A percentile compares a stretch with the other conserved stretches of the same genome.
These are phyloP conservation scores for Cercospora zeina DNA, from an alignment of 2,329 filamentous ascomycete species.

Conservation along the genomic window DNA sequence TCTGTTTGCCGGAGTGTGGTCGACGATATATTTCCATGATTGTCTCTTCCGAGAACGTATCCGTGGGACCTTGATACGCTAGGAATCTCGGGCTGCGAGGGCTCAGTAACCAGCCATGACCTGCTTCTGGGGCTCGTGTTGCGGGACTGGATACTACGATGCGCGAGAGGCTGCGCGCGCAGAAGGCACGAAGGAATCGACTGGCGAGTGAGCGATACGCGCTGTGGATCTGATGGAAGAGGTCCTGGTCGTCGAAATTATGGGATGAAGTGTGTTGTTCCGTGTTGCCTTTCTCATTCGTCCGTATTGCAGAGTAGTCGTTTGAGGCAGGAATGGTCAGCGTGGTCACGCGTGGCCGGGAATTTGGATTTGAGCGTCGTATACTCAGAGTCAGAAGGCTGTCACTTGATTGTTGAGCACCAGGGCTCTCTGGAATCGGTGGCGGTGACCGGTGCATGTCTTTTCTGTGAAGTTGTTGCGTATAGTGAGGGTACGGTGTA, in stretches of 20 bases:
- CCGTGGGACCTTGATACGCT: constrained; percentile 36
- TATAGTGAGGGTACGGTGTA: constrained; percentile 39
- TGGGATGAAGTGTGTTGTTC: constrained; percentile 5
- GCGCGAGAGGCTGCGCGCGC: constrained; percentile 37
- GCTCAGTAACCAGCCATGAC: constrained; percentile 36
- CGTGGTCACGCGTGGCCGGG: constrained; percentile 29
- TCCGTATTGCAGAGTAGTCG: constrained; percentile 31
- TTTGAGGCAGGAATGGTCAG: constrained; percentile 38
- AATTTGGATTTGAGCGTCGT: constrained; percentile 33
- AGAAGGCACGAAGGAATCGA: constrained; percentile 33
- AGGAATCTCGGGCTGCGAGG: constrained; percentile 37
- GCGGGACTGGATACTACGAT: constrained; percentile 36
- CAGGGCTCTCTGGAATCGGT: constrained; percentile 17
- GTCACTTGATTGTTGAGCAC: constrained; percentile 25
- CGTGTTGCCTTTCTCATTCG: constrained; percentile 26
- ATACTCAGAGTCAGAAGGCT: constrained; percentile 39
- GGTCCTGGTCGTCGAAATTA: constrained; percentile 40
- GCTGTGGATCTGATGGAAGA: constrained; percentile 37
- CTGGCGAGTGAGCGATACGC: constrained; percentile 36
- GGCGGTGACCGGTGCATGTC: constrained; percentile 29
- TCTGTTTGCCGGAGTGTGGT: constrained; percentile 40
- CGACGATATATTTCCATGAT: constrained; percentile 41
- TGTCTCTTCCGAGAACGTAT: constrained; percentile 45
- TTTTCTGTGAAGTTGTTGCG: constrained; percentile 30
- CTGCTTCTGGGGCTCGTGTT: constrained; percentile 32